These are phyloP conservation scores for Elaphomyces granulatus DNA, from an alignment of 495 filamentous ascomycete species.

Conservation along the genomic window DNA sequence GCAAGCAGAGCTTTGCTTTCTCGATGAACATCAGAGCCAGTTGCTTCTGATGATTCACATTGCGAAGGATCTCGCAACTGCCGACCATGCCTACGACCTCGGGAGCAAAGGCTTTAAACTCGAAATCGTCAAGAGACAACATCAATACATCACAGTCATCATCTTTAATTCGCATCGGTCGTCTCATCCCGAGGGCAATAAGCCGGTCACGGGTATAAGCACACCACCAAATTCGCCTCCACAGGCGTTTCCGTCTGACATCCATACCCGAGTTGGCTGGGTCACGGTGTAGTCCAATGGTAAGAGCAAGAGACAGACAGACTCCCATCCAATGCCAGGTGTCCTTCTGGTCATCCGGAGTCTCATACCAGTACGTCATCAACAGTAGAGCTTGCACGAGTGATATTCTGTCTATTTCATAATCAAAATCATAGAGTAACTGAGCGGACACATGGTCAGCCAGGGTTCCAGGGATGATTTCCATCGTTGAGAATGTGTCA, in stretches of 20 bases:
- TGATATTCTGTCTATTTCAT: slow-evolving; percentile 65
- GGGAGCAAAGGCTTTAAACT: slow-evolving; percentile 49
- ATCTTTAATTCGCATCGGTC: slow-evolving; percentile 77
- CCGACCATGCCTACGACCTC: slow-evolving; percentile 48
- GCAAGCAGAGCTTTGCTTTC: slow-evolving; percentile 77
- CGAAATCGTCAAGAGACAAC: slow-evolving; percentile 71
- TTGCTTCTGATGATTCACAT: slow-evolving; percentile 51
- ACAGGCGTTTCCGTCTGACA: slow-evolving; percentile 52
- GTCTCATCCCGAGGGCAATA: slow-evolving; percentile 77
- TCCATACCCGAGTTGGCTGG: slow-evolving; percentile 63
- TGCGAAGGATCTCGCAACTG: slow-evolving; percentile 50
- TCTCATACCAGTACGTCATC: slow-evolving; percentile 89
- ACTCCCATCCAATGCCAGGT: slow-evolving; percentile 91
- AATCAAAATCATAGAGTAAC: slow-evolving; percentile 72
- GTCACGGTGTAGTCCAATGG: slow-evolving; percentile 71
- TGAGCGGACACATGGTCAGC: slow-evolving; percentile 6
- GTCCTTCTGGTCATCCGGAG: slow-evolving; percentile 78
- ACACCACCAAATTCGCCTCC: slow-evolving; percentile 93
- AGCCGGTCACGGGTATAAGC: slow-evolving; percentile 82
- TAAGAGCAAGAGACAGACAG: slow-evolving; percentile 67
- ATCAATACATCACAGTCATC: slow-evolving; percentile 85
- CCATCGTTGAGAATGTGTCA: slow-evolving; percentile 1
- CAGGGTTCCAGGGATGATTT: slow-evolving; percentile 1
- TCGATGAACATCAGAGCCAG: slow-evolving; percentile 79
- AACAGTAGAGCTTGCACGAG: slow-evolving; percentile 73